Evolutionary conservation across 768 basidiomycete genomes (phyloP).

Genomic region (Galerina marginata): DNA sequence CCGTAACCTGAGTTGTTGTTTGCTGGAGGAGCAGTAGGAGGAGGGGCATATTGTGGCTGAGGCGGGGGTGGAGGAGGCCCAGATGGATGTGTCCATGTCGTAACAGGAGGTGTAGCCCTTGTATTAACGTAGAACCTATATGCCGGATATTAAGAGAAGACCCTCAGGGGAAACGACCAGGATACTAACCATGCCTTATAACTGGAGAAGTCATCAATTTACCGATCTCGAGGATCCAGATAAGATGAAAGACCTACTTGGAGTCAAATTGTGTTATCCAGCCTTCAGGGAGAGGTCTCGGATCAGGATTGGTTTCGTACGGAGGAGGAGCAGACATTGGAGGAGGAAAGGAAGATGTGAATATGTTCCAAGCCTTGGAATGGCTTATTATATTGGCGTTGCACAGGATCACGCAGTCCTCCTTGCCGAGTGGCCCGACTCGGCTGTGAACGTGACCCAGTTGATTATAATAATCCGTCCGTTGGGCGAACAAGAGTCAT

Average conservation of each 20-base stretch:
- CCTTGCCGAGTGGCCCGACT: slow-evolving; percentile 4
- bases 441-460: no score
- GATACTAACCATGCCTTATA: slow-evolving; percentile 67
- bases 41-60: slow-evolving; percentile 44
- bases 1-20: slow-evolving; percentile 35
- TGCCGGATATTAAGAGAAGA: neutral
- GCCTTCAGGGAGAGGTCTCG: slow-evolving; percentile 64
- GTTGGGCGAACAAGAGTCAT: no score
- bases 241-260: slow-evolving; percentile 53
- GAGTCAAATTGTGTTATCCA: slow-evolving; percentile 73
- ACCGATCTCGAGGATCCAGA: slow-evolving; percentile 23
- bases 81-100: slow-evolving; percentile 75
- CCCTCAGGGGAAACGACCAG: neutral
- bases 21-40: slow-evolving; percentile 52
- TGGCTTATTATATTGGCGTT: slow-evolving; percentile 20
- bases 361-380: neutral
- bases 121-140: slow-evolving; percentile 83
- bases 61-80: slow-evolving; percentile 52
- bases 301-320: slow-evolving; percentile 55
- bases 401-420: slow-evolving; percentile 37
- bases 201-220: slow-evolving; percentile 23
- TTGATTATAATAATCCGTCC: no score
- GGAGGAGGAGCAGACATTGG: slow-evolving; percentile 52
- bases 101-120: slow-evolving; percentile 59
- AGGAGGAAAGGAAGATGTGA: slow-evolving; percentile 10